Evolutionary conservation across 164 flowering plant genomes (phyloP).

Genomic region (Chimonanthus praecox): DNA sequence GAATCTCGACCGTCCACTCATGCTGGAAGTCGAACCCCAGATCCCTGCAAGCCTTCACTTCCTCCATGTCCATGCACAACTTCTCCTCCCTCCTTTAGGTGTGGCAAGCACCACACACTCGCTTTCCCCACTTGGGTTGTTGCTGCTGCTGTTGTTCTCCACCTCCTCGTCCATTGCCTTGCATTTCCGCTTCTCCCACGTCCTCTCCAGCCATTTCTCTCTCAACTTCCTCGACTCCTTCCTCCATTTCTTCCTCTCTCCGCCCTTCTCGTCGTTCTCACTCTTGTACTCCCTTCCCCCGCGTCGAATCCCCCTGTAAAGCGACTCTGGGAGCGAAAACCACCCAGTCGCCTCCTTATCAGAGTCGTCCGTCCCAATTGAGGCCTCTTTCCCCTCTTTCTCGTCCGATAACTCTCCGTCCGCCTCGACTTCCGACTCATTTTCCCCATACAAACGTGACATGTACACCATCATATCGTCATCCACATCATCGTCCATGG

Average conservation of each 20-base stretch:
- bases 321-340: slow-evolving; percentile 21
- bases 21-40: slow-evolving; percentile 66
- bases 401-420: slow-evolving; percentile 43
- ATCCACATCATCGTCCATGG: slow-evolving; percentile 17
- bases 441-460: slow-evolving; percentile 35
- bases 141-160: background rate
- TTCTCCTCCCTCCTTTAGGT: slow-evolving; percentile 53
- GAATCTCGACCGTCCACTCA: slow-evolving; percentile 38
- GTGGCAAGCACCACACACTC: slow-evolving; percentile 41
- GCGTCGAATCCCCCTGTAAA: slow-evolving; percentile 16
- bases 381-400: slow-evolving; percentile 7
- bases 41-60: slow-evolving; percentile 66
- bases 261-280: slow-evolving; percentile 36
- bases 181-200: slow-evolving; percentile 10
- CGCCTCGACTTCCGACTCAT: slow-evolving; percentile 36
- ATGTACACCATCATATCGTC: slow-evolving; percentile 20
- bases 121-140: slow-evolving; percentile 15
- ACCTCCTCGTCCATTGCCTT: background rate
- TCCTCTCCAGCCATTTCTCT: slow-evolving; percentile 22
- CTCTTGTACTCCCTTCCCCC: slow-evolving; percentile 26
- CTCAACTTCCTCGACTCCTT: slow-evolving; percentile 17
- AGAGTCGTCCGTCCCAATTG: slow-evolving; percentile 21
- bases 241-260: slow-evolving; percentile 5
- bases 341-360: slow-evolving; percentile 23
- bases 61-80: slow-evolving; percentile 63